phyloP scores from a whole-genome alignment of 1,284 basidiomycete species.

The Porogramme epimiltina region DNA sequence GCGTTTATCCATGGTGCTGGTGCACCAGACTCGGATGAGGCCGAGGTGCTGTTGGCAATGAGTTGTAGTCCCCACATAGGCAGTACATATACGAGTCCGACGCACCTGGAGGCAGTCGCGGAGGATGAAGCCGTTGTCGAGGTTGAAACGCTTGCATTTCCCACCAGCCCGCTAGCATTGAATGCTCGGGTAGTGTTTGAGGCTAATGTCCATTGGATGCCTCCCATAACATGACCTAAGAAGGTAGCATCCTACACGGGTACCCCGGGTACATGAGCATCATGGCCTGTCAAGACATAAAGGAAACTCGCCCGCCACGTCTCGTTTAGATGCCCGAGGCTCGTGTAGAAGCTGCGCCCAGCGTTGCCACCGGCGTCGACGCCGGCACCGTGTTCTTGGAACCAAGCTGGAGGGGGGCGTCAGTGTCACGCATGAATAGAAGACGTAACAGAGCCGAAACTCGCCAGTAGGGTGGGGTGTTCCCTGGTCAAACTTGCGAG shows the following conservation, averaged over 20 bases:
- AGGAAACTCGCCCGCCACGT: constrained; percentile 57
- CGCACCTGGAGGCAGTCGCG: not conserved
- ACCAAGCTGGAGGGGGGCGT: constrained; percentile 61
- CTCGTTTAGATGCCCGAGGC: constrained; percentile 73
- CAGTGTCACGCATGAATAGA: not conserved
- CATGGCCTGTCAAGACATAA: not conserved
- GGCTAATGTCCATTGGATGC: constrained; percentile 70
- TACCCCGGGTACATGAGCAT: no score
- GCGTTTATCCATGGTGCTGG: no score
- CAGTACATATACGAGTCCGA: no score
- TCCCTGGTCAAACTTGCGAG: constrained; percentile 56
- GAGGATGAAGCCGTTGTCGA: not conserved
- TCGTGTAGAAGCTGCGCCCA: constrained; percentile 84
- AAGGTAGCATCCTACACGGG: constrained; percentile 57
- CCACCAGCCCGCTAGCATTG: constrained; percentile 42
- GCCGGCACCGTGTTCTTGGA: constrained; percentile 68
- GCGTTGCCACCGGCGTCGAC: constrained; percentile 46
- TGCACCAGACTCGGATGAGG: no score
- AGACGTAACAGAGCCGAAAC: constrained; percentile 7
- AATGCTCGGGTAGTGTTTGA: constrained; percentile 60
- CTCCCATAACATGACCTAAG: constrained; percentile 71
- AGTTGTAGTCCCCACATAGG: no score
- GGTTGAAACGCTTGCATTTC: constrained; percentile 7
- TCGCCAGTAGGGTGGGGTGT: constrained; percentile 64
- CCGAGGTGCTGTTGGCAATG: no score